Conservation (phyloP, 257 asterid species). For the Gentiana macrophylla region DNA sequence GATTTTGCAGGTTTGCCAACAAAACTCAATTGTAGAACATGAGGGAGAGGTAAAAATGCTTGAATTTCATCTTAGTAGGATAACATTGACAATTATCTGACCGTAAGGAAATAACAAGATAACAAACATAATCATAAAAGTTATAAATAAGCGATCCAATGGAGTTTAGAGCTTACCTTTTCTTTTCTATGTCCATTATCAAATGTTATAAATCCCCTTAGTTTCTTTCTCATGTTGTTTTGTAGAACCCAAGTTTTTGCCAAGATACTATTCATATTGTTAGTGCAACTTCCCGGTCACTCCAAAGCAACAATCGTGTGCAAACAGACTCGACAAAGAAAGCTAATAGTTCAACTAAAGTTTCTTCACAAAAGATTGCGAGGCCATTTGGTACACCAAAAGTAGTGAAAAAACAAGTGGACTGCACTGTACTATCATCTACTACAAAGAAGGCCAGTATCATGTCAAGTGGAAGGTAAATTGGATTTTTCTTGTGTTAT, state of each 20-base stretch:
- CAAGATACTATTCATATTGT: constrained; percentile 55
- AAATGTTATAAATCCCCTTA: not conserved
- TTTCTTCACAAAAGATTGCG: constrained; percentile 28
- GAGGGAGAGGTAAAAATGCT: constrained; percentile 15
- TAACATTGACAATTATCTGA: no score
- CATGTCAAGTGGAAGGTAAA: constrained; percentile 52
- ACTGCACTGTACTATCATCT: constrained; percentile 16
- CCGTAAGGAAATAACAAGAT: no score
- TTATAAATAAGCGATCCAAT: no score
- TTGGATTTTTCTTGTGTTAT: not conserved
- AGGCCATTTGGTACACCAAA: constrained; percentile 29
- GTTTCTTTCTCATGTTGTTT: constrained; percentile 3
- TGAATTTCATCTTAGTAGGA: no score
- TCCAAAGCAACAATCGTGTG: constrained; percentile 42
- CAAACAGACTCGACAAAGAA: constrained; percentile 40
- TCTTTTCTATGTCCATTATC: not conserved
- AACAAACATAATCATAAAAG: no score
- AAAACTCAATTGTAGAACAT: constrained; percentile 16
- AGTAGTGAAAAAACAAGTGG: constrained; percentile 31
- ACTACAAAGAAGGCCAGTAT: constrained; percentile 17
- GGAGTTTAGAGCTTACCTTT: constrained; percentile 1
- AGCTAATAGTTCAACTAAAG: constrained; percentile 27
- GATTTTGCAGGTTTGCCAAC: constrained; percentile 14
- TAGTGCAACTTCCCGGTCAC: constrained; percentile 58
- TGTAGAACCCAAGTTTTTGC: constrained; percentile 62